phyloP scores from a whole-genome alignment of 2,329 filamentous ascomycete genomes.

The Teratosphaeriaceae sp. region DNA sequence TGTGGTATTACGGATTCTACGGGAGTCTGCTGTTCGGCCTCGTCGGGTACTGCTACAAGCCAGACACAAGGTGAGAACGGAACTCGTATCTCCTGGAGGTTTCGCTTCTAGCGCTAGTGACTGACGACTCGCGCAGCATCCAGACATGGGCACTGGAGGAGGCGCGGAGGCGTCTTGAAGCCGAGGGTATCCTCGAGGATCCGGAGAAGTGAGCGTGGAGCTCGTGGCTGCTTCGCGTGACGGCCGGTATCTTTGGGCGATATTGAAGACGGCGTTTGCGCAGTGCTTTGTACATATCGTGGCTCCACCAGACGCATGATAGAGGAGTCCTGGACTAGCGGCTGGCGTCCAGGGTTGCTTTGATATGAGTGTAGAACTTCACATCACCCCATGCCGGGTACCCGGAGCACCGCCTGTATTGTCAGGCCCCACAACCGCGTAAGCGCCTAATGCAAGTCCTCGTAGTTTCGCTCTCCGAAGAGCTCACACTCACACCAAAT shows the following conservation, averaged over 20 bases:
- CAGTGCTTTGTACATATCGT: neutral
- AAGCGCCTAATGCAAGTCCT: no score
- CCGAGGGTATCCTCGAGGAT: slow-evolving; percentile 87
- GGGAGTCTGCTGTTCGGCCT: slow-evolving; percentile 66
- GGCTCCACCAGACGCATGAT: neutral
- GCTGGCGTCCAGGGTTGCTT: neutral
- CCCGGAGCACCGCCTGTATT: no score
- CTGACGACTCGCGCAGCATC: slow-evolving; percentile 56
- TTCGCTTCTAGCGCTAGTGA: neutral
- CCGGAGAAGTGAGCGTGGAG: slow-evolving; percentile 41
- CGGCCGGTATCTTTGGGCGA: no score
- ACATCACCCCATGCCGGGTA: no score
- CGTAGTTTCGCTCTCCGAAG: no score
- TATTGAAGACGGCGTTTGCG: neutral
- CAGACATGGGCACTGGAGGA: slow-evolving; percentile 99
- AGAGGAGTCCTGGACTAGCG: neutral
- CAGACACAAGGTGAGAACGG: slow-evolving; percentile 95
- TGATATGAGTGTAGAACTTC: no score
- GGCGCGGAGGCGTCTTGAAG: slow-evolving; percentile 88
- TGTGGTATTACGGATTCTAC: slow-evolving; percentile 79
- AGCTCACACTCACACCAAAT: no score
- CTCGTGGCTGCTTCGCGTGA: no score
- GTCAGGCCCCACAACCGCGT: no score
- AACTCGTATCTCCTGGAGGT: no score
- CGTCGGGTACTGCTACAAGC: slow-evolving; percentile 90